These are phyloP conservation scores for Colletotrichum melonis DNA, from an alignment of 2,329 filamentous ascomycete genomes.

Conservation along the genomic window DNA sequence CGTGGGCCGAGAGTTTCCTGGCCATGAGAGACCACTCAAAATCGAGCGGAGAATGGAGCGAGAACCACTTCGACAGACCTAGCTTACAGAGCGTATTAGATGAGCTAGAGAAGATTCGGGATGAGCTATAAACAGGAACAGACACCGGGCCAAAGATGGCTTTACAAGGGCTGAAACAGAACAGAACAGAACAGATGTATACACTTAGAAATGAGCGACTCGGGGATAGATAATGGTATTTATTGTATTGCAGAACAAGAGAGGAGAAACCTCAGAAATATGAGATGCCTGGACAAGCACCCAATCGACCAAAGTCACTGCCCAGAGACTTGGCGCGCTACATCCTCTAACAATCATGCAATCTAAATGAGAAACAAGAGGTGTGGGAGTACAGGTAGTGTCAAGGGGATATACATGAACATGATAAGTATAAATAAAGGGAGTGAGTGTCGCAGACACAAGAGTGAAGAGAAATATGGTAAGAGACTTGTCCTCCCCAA, in stretches of 20 bases:
- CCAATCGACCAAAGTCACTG: neutral
- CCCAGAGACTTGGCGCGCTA: neutral
- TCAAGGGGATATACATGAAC: neutral
- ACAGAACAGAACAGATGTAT: neutral
- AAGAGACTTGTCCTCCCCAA: neutral
- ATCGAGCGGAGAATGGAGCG: constrained; percentile 56
- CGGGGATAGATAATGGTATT: constrained; percentile 1
- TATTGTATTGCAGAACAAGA: neutral
- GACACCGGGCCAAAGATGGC: neutral
- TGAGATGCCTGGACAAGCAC: neutral
- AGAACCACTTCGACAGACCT: constrained; percentile 63
- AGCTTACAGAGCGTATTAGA: constrained; percentile 56
- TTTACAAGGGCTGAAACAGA: neutral
- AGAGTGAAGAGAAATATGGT: neutral
- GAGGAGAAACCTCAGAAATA: neutral
- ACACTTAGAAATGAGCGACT: neutral
- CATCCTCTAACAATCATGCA: neutral
- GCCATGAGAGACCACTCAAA: constrained; percentile 51
- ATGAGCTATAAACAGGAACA: constrained; percentile 39
- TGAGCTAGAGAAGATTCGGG: constrained; percentile 22
- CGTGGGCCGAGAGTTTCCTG: constrained; percentile 60
- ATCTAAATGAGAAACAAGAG: neutral
- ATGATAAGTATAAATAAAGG: constrained; percentile 3
- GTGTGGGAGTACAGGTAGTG: neutral
- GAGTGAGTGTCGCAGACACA: constrained; percentile 9